Percentiles rank a stretch among this genome's conserved stretches.
Evolutionary conservation across 768 basidiomycete genomes (phyloP).

Genomic region (Calocera cornea): DNA sequence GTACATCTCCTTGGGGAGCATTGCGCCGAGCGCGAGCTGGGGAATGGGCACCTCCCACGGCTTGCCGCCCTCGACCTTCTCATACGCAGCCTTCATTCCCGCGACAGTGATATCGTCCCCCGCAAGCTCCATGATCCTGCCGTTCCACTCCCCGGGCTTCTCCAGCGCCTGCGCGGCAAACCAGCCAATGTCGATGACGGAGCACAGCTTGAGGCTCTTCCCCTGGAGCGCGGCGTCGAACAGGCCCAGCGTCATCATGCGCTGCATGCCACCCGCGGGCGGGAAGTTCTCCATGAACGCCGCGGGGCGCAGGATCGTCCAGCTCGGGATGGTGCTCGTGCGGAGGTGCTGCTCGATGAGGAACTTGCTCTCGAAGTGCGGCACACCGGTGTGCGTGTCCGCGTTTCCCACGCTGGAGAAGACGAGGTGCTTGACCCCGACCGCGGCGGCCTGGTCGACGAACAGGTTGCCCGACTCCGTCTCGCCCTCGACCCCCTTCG

Average conservation of each 20-base stretch:
- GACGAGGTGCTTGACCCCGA: constrained; percentile 17
- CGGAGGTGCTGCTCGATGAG: constrained; percentile 17
- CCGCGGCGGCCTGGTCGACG: constrained; percentile 18
- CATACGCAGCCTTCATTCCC: constrained; percentile 8
- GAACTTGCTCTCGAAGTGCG: constrained; percentile 21
- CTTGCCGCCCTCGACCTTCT: constrained; percentile 9
- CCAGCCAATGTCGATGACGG: constrained; percentile 18
- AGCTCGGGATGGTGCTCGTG: constrained; percentile 13
- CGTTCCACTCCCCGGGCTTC: constrained; percentile 14
- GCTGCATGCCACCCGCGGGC: constrained; percentile 7
- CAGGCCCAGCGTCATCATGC: constrained; percentile 15
- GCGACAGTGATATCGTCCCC: constrained; percentile 13
- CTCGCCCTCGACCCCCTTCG: constrained; percentile 13
- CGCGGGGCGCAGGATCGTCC: constrained; percentile 18
- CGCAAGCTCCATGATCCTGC: constrained; percentile 11
- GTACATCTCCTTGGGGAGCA: not conserved
- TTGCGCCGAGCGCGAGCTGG: not conserved
- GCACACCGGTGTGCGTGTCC: constrained; percentile 15
- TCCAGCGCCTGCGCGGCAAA: constrained; percentile 18
- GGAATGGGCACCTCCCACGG: constrained; percentile 12
- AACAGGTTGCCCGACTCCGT: constrained; percentile 18
- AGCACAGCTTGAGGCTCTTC: constrained; percentile 14
- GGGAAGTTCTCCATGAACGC: constrained; percentile 22
- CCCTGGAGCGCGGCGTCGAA: constrained; percentile 15
- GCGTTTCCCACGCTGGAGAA: constrained; percentile 18